Evolutionary conservation across 495 filamentous ascomycete genomes (phyloP), one percentile per base, ranked within the genome.

Genomic region (Aspergillus mulundensis): DNA sequence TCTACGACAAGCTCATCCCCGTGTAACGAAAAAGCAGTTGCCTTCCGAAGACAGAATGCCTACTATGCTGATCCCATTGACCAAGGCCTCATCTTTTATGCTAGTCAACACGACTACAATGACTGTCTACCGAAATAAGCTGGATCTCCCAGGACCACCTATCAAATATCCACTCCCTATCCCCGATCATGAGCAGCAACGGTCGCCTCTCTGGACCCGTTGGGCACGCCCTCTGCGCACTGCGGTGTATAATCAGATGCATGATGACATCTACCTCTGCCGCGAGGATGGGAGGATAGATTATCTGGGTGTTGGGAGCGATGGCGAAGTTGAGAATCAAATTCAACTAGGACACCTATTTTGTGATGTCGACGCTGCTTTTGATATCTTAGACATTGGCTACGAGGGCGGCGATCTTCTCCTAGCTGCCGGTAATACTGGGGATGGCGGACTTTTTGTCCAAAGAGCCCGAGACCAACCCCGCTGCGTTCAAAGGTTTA

Each of bases 271-370:
- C 51, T 91, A 87, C 57, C 73, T 95, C 21, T 89, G 84, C 18
- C 83, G 89, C 48, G 89, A 94, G 64, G 90, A 95, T 63, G 90
- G 90, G 14, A 72, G 85, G 54, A 79, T 93, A 11, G 80, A 81
- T 51, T 85, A 81, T 56, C 65, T 91, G 0, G 84, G 89, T 60
- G 81, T 86, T 30, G 81, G 84, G 32, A 73, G 67, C 28, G 68
- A 72, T 24, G 70, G 71, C 16, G 63, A 67, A 24, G 62, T 77
- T 19, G 73, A 73, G 58, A 58, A 61, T 7, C 61, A 72, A 43
- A 70, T 66, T 24, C 66, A 64, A 18, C 53, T 77, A 32, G 75
- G 75, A 23, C 66, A 70, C 23, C 67, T 78, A 24, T 67, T 68
- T 50, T 77, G 71, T 56, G 69, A 75, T 53, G 73, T 79, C 14